Conservation (phyloP, 2,329 filamentous ascomycete genomes). For the Penicillium sp. region DNA sequence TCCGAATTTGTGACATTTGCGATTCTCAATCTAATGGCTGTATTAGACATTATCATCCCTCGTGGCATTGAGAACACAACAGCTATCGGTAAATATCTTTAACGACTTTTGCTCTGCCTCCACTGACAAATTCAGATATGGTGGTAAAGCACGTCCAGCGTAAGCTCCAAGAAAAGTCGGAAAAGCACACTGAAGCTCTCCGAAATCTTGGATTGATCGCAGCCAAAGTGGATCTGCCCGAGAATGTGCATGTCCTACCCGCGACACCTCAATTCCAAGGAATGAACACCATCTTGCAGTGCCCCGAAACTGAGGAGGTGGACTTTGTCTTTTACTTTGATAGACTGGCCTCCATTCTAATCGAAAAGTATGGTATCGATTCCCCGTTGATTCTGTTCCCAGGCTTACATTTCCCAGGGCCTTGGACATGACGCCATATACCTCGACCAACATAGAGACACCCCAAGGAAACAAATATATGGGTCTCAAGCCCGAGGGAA, state of each 20-base stretch:
- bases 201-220: constrained; percentile 70
- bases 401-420: constrained; percentile 51
- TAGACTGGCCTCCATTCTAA: constrained; percentile 75
- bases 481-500: constrained; percentile 68
- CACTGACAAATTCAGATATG: constrained; percentile 61
- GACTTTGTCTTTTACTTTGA: constrained; percentile 99
- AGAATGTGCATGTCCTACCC: constrained; percentile 70
- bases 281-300: constrained; percentile 88
- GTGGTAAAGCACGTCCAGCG: constrained; percentile 89
- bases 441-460: constrained; percentile 63
- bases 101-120: not conserved
- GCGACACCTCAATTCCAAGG: constrained; percentile 77
- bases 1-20: not conserved
- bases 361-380: constrained; percentile 58
- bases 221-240: constrained; percentile 68
- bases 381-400: not conserved
- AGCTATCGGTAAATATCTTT: constrained; percentile 60
- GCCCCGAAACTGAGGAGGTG: constrained; percentile 73
- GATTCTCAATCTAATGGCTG: constrained; percentile 10
- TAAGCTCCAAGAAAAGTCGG: constrained; percentile 82
- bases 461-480: constrained; percentile 67
- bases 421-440: constrained; percentile 72
- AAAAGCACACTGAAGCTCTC: constrained; percentile 75
- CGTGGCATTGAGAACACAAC: constrained; percentile 92
- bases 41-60: constrained; percentile 82